Base-by-base conservation (phyloP, 1,284 basidiomycete genomes). In the Amylostereum areolatum region DNA sequence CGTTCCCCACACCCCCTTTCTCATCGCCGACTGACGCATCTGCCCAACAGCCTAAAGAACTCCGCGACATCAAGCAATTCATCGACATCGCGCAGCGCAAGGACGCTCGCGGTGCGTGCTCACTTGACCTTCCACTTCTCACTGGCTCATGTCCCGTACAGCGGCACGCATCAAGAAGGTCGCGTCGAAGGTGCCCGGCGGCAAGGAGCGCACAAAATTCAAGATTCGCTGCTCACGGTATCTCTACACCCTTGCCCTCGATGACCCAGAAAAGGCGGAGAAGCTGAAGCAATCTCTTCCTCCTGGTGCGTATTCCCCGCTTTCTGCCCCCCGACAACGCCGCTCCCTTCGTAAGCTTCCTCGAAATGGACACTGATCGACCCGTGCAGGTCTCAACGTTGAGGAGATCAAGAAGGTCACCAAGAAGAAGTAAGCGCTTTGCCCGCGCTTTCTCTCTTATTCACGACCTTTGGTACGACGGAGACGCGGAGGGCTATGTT, bases 1-100 rank as follows among this genome's bases (percentile, higher is more conserved):
- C 47, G 10, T 37, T 12, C 29, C 37, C 12, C 39, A 28, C 28
- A 31, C 12, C 4, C 27, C 37, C 32, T 51, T 1, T 18, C 18
- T 18, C 18, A 30, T 31, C 18, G 9, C 3, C 40, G 27, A 10
- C 0, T 18, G 25, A 45, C n/a, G 3, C 34, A 43, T 29, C 11
- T 2, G 7, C 25, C 25, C 28, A 10, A 34, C 33, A 97, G 96
- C 95, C 96, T 57, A 92, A 97, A 78, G 92, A 98, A 84, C 86
- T 99, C 75, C 81, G 82, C 64, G 96, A 99, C 75, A 98, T 99
- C 81, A 99, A 99, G 81, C 80, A 92, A 71, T 98, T 99, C 81
- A 90, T 99, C 72, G 89, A 93, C 77, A 93, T 96, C 68, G 89
- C 96, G 54, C 85, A 87, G 74, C 85, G 90, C 70, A 92, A 91